Percentiles rank a stretch among this genome's conserved stretches.
These are phyloP conservation scores for Cornus kousa DNA, from an alignment of 148 eudicot genomes.

Conservation along the genomic window DNA sequence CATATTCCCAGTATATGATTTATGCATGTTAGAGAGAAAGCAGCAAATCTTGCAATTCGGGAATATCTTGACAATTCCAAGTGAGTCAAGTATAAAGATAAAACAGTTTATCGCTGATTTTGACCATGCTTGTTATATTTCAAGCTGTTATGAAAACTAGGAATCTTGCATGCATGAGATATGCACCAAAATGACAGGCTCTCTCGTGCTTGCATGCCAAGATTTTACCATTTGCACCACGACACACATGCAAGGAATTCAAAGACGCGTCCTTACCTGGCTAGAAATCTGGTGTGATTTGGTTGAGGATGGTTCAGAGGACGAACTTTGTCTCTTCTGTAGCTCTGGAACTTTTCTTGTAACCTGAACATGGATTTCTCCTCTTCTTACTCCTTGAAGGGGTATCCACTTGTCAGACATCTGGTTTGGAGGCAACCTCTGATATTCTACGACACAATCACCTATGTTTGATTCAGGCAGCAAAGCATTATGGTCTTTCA, in stretches of 20 bases:
- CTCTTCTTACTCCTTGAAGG: constrained; percentile 84
- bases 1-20: too few species aligned
- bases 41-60: too few species aligned
- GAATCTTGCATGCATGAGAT: background rate
- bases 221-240: too few species aligned
- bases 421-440: constrained; percentile 71
- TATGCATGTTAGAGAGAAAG: background rate
- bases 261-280: constrained; percentile 43
- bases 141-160: background rate
- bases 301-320: constrained; percentile 49
- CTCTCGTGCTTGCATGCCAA: too few species aligned
- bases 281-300: constrained; percentile 54
- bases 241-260: too few species aligned
- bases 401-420: constrained; percentile 91
- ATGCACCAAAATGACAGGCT: too few species aligned
- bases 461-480: constrained; percentile 80
- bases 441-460: constrained; percentile 84
- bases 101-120: background rate
- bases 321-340: constrained; percentile 46
- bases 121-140: background rate
- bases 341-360: constrained; percentile 69
- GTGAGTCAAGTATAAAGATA: background rate
- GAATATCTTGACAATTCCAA: too few species aligned
- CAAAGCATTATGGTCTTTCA: constrained; percentile 82
- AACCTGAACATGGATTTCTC: constrained; percentile 85